A percentile compares a stretch with the other conserved stretches of the same genome.
phyloP scores from a whole-genome alignment of 2,329 filamentous ascomycete genomes.

The Cercospora citrullina region DNA sequence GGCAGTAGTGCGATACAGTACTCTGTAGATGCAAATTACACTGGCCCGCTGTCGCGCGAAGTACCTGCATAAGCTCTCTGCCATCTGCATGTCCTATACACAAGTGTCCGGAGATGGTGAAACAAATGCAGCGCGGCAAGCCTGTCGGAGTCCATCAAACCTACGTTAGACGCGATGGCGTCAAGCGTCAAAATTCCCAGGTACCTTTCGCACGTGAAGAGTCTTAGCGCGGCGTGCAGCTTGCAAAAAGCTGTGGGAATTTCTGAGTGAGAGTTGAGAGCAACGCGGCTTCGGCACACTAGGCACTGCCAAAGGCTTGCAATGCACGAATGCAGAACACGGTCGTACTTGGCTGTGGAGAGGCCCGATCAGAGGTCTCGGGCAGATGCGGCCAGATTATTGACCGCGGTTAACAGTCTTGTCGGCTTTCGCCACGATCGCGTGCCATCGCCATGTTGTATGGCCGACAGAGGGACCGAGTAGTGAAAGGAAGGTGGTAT shows the following conservation, averaged over 20 bases:
- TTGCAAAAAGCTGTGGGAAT: neutral
- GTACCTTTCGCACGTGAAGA: slow-evolving; percentile 2
- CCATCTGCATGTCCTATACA: neutral
- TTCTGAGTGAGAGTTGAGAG: neutral
- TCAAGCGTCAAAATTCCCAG: neutral
- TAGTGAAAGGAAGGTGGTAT: neutral
- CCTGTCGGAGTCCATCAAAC: slow-evolving; percentile 5
- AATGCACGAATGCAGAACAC: neutral
- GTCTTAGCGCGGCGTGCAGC: neutral
- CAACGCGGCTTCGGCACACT: neutral
- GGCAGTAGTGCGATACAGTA: neutral
- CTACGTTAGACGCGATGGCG: slow-evolving; percentile 7
- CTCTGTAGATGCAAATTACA: neutral
- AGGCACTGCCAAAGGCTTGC: neutral
- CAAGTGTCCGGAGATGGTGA: slow-evolving; percentile 8
- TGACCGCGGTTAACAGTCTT: neutral
- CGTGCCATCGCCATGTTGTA: neutral
- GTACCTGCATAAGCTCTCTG: slow-evolving; percentile 2
- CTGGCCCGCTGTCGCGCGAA: neutral
- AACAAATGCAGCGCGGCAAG: slow-evolving; percentile 2
- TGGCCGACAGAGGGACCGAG: neutral
- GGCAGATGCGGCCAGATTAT: neutral
- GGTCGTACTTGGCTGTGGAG: neutral
- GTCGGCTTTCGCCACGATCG: neutral
- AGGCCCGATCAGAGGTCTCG: neutral